Evolutionary conservation across 306 rosid genomes (phyloP).

Genomic region (Medicago ruthenica): DNA sequence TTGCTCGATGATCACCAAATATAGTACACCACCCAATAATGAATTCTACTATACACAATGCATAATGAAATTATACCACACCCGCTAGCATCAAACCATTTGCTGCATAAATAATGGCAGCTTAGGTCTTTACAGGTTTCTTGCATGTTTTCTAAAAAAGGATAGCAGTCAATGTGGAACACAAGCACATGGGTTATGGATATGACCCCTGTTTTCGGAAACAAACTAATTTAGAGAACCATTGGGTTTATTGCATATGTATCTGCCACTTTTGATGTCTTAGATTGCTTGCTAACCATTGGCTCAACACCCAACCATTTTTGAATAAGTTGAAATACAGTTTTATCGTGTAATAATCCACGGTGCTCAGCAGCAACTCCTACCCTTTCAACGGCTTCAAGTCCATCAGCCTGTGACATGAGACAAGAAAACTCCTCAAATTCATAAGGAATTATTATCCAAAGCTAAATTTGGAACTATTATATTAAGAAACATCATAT

Average conservation of each 20-base stretch:
- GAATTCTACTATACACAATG: conserved; percentile 6
- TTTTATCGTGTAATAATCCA: conserved; percentile 57
- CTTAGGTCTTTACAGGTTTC: conserved; percentile 15
- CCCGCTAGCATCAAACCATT: conserved; percentile 2
- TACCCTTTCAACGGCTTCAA: conserved; percentile 72
- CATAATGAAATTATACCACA: conserved; percentile 23
- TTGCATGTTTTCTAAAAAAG: neutral
- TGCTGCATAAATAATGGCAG: conserved; percentile 23
- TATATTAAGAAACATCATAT: conserved; percentile 1
- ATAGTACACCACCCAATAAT: conserved; percentile 25
- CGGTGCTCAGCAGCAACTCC: conserved; percentile 74
- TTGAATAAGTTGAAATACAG: conserved; percentile 59
- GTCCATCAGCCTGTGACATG: conserved; percentile 81
- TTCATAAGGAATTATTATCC: conserved; percentile 7
- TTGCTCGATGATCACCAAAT: conserved; percentile 2
- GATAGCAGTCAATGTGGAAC: conserved; percentile 4
- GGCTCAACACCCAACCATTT: conserved; percentile 79
- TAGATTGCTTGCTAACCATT: conserved; percentile 48
- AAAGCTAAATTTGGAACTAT: conserved; percentile 12
- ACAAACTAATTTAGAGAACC: conserved; percentile 29
- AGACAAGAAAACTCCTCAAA: conserved; percentile 30
- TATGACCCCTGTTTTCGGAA: neutral
- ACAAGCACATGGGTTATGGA: neutral
- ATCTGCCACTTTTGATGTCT: conserved; percentile 72
- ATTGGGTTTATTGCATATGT: conserved; percentile 43